Percentiles rank a stretch among this genome's conserved stretches.
Conservation (phyloP, 1,284 basidiomycete species). For the Laetiporus sulphureus region DNA sequence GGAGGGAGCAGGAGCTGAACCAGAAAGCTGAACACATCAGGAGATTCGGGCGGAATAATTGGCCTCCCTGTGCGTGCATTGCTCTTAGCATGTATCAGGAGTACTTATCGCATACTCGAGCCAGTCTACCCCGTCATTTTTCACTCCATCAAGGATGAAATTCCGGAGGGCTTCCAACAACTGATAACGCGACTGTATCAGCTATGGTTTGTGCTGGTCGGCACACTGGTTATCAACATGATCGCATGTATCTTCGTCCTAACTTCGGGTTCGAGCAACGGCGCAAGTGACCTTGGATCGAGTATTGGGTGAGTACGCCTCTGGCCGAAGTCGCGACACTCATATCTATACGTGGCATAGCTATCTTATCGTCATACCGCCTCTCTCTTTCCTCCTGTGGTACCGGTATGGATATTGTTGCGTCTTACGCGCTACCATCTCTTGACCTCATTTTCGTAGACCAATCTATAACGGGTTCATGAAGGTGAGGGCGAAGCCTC, state of each 20-base stretch:
- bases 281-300: conserved; percentile 74
- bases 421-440: conserved; percentile 1
- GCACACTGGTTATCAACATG: conserved; percentile 84
- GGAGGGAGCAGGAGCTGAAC: conserved; percentile 66
- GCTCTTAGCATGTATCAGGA: conserved; percentile 11
- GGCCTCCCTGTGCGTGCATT: conserved; percentile 68
- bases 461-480: conserved; percentile 97
- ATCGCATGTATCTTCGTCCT: conserved; percentile 87
- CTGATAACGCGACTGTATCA: conserved; percentile 83
- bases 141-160: conserved; percentile 88
- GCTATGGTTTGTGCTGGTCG: conserved; percentile 79
- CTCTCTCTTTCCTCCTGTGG: conserved; percentile 87
- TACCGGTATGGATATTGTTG: conserved; percentile 53
- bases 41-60: conserved; percentile 82
- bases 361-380: conserved; percentile 78
- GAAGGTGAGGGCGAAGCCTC: conserved; percentile 62
- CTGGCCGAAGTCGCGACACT: background rate
- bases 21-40: conserved; percentile 68
- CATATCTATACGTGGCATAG: no score
- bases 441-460: conserved; percentile 32
- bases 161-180: conserved; percentile 74
- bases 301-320: conserved; percentile 61
- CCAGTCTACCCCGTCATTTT: conserved; percentile 90
- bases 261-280: conserved; percentile 68
- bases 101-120: background rate